These are phyloP conservation scores for Yarrowia osloensis DNA, from an alignment of 805 yeast species.

Conservation along the genomic window DNA sequence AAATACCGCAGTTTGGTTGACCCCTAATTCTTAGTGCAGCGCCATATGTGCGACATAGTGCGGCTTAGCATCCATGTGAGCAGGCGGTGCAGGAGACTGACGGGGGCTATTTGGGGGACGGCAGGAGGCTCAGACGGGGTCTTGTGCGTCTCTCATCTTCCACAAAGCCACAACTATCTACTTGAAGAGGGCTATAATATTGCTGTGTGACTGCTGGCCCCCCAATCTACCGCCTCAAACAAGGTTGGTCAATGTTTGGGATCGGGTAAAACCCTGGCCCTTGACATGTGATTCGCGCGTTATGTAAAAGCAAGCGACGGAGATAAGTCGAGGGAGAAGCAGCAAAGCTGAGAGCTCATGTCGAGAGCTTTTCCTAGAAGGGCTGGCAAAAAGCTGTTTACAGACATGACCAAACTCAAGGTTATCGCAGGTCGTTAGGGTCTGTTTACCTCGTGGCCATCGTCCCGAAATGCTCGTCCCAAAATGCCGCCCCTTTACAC, in stretches of 20 bases:
- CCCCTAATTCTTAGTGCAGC: slow-evolving; percentile 13
- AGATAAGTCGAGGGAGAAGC: background rate
- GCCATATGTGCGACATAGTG: background rate
- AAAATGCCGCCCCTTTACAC: slow-evolving; percentile 16
- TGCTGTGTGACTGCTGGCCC: no score
- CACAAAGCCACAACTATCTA: no score
- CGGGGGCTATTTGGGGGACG: no score
- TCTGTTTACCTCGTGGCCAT: no score
- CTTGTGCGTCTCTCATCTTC: no score
- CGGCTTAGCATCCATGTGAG: slow-evolving; percentile 3
- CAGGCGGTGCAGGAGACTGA: background rate
- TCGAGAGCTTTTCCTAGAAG: no score
- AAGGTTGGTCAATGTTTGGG: background rate
- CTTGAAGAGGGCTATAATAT: no score
- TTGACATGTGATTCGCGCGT: slow-evolving; percentile 24
- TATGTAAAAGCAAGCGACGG: slow-evolving; percentile 22
- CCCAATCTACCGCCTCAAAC: no score
- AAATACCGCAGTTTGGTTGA: slow-evolving; percentile 7
- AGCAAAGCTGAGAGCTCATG: no score
- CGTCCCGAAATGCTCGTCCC: background rate
- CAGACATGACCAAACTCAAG: background rate
- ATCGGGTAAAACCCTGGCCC: background rate
- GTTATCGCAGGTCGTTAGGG: background rate
- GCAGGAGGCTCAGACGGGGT: no score
- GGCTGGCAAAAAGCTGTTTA: no score